Evolutionary conservation across 768 basidiomycete species (phyloP).

Genomic region (Naematelia aurantialba): DNA sequence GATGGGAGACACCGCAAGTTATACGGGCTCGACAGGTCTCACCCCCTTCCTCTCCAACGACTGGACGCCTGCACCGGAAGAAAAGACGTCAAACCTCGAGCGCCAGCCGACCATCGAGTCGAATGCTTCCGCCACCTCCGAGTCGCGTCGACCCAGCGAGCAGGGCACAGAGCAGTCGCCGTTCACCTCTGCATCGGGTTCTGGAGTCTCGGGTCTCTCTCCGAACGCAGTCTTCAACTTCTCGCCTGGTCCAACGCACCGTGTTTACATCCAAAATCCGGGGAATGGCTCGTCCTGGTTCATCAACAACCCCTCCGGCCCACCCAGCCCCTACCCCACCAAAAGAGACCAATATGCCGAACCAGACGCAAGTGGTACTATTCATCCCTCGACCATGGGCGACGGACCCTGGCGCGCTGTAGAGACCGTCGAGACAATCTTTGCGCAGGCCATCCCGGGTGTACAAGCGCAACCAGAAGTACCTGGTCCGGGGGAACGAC

Average conservation of each 20-base stretch:
- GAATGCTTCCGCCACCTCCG: slow-evolving; percentile 4
- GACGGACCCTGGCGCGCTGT: slow-evolving; percentile 36
- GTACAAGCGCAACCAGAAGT: slow-evolving; percentile 2
- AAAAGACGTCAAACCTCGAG: background rate
- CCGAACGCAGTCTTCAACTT: slow-evolving; percentile 43
- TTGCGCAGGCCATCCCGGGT: background rate
- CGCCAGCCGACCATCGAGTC: background rate
- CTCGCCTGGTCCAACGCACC: slow-evolving; percentile 32
- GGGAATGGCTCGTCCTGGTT: background rate
- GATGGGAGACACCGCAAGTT: slow-evolving; percentile 17
- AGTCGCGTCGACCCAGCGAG: slow-evolving; percentile 1
- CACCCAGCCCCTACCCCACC: background rate
- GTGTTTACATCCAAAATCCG: background rate
- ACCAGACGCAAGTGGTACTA: slow-evolving; percentile 11
- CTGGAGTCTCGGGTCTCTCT: slow-evolving; percentile 19
- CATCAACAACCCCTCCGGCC: slow-evolving; percentile 1
- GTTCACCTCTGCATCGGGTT: slow-evolving; percentile 6
- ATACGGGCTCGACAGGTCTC: slow-evolving; percentile 9
- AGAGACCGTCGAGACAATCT: slow-evolving; percentile 24
- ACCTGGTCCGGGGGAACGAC: background rate
- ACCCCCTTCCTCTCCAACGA: slow-evolving; percentile 11
- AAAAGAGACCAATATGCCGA: slow-evolving; percentile 5
- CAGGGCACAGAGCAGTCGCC: background rate
- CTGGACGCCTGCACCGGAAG: background rate
- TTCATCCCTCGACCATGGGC: slow-evolving; percentile 12